Base-by-base conservation (phyloP, 1,284 basidiomycete genomes). In the Hemileia vastatrix region DNA sequence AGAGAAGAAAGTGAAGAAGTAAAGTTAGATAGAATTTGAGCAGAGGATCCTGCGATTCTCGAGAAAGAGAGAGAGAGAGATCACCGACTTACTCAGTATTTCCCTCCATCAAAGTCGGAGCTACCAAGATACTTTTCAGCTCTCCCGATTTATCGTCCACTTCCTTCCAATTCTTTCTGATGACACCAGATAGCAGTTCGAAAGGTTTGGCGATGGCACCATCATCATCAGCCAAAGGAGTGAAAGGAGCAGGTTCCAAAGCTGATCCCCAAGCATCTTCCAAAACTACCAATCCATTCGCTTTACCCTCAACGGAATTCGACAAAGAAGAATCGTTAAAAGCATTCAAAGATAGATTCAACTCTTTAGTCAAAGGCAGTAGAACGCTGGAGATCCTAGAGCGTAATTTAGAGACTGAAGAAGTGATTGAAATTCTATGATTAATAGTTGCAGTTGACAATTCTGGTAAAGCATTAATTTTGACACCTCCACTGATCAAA, bases 391-490 rank as follows among this genome's bases (percentile, higher is more conserved):
- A 67, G 36, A 77, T 64, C 27, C 70, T 71, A 8, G 70, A 54
- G 58, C 74, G 69, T 6, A 76, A 65, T 54, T 73, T 71, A 5
- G 54, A 63, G 48, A 71, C 70, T 1, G 68, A 71, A 2, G 70
- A 72, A 23, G 70, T 68, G 49, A 74, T 60, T 54, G 63, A 68
- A 70, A 77, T 76, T 6, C 76, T 71, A 65, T 76, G 74, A 65
- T 77, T 74, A 65, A 76, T 69, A 6, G 72, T 62, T 11, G 76
- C 74, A 9, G 65, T 67, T 2, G 74, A 72, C 21, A 69, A 65
- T 63, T 77, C 76, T 43, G 76, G 76, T 64, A 48, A 61, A 49
- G 76, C 76, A 48, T 77, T 77, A 61, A 76, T 68, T 62, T 76
- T 76, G 49, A 74, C 66, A 55, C 74, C 75, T 13, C 74, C 76